Base-by-base conservation (phyloP, 495 filamentous ascomycete species). In the Penicilliopsis zonata region DNA sequence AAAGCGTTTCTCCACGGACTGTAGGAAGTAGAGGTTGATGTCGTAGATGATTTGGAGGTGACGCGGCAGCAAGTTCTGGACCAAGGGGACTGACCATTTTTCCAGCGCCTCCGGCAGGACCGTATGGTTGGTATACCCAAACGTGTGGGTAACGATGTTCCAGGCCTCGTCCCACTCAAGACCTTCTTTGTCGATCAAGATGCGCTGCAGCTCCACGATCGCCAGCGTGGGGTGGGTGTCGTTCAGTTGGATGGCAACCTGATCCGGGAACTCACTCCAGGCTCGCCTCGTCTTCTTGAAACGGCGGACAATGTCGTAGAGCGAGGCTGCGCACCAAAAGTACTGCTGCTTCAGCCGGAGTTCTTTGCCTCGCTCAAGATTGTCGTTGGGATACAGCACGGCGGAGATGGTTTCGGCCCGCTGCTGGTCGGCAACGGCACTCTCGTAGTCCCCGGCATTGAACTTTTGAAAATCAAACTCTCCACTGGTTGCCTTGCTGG, bases 391-490 rank as follows among this genome's bases (percentile, higher is more conserved):
- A 46, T 98, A 98, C 13, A 98, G 64, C 19, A 98, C 90, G 8
- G 92, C 92, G 22, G 86, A 94, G 55, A 98, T 96, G 26, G 92
- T 95, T 64, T 98, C 90, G 2, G 90, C 90, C 12, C 77, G 75
- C 57, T 98, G 90, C 52, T 95, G 86, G 48, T 96, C 92, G 7
- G 80, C 82, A 13, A 98, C 92, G 17, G 90, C 90, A 59, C 80
- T 90, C 55, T 98, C 90, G 54, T 98, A 98, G 38, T 98, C 87
- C 22, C 90, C 90, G 16, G 77, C 85, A 57, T 98, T 98, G 78
- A 98, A 98, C 52, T 95, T 98, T 46, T 94, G 87, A 68, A 98
- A 98, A 58, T 98, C 87, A 41, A 98, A 98, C 56, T 98, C 90
- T 32, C 92, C 90, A 46, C 82, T 86, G 30, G 86, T 83, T 31